Percentiles rank a stretch among this genome's conserved stretches.
Conservation (phyloP, 805 yeast species). For the Lipomyces japonicus region DNA sequence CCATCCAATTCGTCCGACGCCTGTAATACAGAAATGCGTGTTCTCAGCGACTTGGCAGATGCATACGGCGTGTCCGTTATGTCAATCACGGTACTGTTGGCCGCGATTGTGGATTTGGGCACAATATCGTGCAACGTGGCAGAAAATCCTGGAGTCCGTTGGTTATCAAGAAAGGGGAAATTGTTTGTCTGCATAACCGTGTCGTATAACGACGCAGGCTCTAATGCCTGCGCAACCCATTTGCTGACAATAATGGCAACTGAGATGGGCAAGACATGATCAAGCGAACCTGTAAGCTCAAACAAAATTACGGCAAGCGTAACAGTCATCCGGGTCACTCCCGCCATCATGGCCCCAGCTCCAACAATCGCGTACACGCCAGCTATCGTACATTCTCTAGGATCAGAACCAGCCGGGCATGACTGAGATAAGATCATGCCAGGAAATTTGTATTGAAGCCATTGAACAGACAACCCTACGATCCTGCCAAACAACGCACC, state of each 20-base stretch:
- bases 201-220: constrained; percentile 51
- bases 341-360: constrained; percentile 59
- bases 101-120: constrained; percentile 28
- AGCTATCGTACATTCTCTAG: constrained; percentile 42
- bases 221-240: constrained; percentile 53
- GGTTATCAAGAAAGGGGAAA: constrained; percentile 52
- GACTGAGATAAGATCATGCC: constrained; percentile 25
- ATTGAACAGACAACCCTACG: constrained; percentile 46
- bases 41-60: constrained; percentile 36
- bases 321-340: constrained; percentile 53
- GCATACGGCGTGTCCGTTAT: constrained; percentile 40
- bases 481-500: constrained; percentile 59
- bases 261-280: constrained; percentile 55
- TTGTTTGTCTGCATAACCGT: constrained; percentile 46
- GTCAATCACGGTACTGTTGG: constrained; percentile 38
- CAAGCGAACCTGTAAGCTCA: constrained; percentile 55
- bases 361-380: constrained; percentile 54
- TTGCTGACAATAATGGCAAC: constrained; percentile 55
- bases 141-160: constrained; percentile 39
- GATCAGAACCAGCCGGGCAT: constrained; percentile 28
- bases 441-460: constrained; percentile 37
- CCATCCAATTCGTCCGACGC: constrained; percentile 49
- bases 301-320: constrained; percentile 50
- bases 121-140: constrained; percentile 44
- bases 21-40: constrained; percentile 42